Base-by-base conservation (phyloP, 768 basidiomycete species). In the Russula dissimulans region DNA sequence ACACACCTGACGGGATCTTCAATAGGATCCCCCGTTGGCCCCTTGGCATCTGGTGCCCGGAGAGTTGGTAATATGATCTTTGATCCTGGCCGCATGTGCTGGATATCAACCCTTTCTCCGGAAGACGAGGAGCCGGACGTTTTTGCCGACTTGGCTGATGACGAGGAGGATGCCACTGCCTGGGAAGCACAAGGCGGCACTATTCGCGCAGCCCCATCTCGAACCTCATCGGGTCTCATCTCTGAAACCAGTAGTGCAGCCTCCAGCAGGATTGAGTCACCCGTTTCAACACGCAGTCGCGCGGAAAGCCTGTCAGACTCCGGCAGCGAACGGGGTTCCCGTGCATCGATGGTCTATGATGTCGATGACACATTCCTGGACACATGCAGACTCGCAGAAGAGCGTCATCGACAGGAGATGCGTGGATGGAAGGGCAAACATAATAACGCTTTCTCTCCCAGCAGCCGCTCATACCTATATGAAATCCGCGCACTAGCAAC, bases 51-150 rank as follows among this genome's bases (percentile, higher is more conserved):
- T 56, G 89, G 89, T 52, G 87, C 91, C 41, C 84, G 91, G 59
- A 85, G 93, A 71, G 95, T 97, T 18, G 97, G 97, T 47, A 92
- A 94, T 77, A 99, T 99, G 95, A 84, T 92, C 41, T 98, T 99
- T 69, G 95, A 99, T 74, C 95, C 97, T 1, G 69, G 82, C 45
- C 84, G 85, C 29, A 97, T 97, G 94, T 91, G 92, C 69, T 97
- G 93, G 93, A 81, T 98, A 73, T 90, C 91, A 57, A 85, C 85
- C 60, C 72, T 91, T 43, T 79, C 86, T 6, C 86, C 88, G 22
- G 93, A 93, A 59, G 91, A 95, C 68, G 91, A 95, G 43, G 94
- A 97, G 69, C 90, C 91, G 7, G 94, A 97, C 69, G 89, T 94
- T n/a, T 95, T 97, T 71, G 91, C 90, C 48, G 88, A 91, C 65